Conservation (phyloP, 176 grass and related monocot species). For the Olyra latifolia region DNA sequence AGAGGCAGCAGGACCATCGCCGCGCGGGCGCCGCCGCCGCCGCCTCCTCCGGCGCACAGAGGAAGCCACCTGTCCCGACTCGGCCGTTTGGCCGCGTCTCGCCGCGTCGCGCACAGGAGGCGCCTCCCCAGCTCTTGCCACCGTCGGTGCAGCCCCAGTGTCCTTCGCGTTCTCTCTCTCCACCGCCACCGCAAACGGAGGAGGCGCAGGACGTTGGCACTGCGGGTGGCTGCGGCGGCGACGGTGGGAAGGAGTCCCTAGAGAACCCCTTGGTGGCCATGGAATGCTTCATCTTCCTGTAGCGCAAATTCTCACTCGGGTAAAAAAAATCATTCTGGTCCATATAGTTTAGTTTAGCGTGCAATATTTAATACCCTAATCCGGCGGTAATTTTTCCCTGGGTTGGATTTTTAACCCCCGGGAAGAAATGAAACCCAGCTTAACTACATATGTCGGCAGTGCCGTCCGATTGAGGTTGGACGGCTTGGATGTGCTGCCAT, state of each 20-base stretch:
- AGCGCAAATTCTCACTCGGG: neutral
- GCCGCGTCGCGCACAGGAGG: conserved; percentile 29
- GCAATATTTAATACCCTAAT: neutral
- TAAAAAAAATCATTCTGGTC: neutral
- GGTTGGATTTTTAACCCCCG: conserved; percentile 18
- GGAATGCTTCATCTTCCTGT: conserved; percentile 97
- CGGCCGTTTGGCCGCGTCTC: conserved; percentile 38
- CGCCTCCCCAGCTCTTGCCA: neutral
- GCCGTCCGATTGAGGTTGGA: neutral
- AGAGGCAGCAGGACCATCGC: conserved; percentile 46
- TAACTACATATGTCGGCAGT: neutral
- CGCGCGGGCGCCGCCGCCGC: neutral
- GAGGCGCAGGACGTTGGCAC: neutral
- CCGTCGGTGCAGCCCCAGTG: neutral
- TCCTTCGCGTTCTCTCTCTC: neutral
- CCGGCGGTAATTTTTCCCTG: neutral
- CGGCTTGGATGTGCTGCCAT: neutral
- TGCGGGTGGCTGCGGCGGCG: too few species aligned
- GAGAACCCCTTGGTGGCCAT: conserved; percentile 87
- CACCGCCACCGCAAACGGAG: neutral
- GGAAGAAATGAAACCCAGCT: conserved; percentile 1
- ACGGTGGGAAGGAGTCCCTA: conserved; percentile 61
- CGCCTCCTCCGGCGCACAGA: neutral
- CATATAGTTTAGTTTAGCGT: neutral
- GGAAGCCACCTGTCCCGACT: conserved; percentile 18